Percentiles rank a stretch among this genome's conserved stretches.
Conservation (phyloP, 129 eudicot species). For the Lactuca saligna region DNA sequence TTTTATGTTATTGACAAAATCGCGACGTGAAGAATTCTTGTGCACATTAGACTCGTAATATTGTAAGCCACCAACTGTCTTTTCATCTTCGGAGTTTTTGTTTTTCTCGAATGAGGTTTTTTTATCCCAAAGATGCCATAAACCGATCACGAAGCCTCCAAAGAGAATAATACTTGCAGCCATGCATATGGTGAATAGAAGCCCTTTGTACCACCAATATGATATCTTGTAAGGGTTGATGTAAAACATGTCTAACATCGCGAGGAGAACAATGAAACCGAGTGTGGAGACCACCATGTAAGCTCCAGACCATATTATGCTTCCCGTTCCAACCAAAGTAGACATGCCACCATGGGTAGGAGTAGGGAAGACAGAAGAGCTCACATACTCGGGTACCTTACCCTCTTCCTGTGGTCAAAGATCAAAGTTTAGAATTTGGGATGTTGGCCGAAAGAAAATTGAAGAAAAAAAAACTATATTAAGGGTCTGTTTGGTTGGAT, state of each 20-base stretch:
- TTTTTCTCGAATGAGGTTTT: constrained; percentile 34
- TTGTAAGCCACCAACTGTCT: constrained; percentile 16
- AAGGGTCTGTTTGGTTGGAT: too few species aligned
- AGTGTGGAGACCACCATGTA: constrained; percentile 58
- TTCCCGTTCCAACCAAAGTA: constrained; percentile 85
- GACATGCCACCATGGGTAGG: constrained; percentile 57
- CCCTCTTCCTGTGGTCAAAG: constrained; percentile 74
- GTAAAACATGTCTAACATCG: constrained; percentile 46
- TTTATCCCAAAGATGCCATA: constrained; percentile 82
- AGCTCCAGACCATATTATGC: constrained; percentile 69
- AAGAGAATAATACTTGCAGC: constrained; percentile 54
- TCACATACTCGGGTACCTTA: constrained; percentile 30
- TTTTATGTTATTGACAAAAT: constrained; percentile 28
- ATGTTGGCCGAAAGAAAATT: neutral
- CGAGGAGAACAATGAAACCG: constrained; percentile 56
- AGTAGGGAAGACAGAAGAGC: constrained; percentile 42
- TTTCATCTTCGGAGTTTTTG: constrained; percentile 21
- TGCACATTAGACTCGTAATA: constrained; percentile 14
- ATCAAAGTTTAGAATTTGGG: neutral
- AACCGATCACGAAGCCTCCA: constrained; percentile 68
- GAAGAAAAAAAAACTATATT: too few species aligned
- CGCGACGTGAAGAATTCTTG: constrained; percentile 40
- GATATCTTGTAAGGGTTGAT: constrained; percentile 54
- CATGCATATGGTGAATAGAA: constrained; percentile 68
- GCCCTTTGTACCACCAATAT: constrained; percentile 84